Evolutionary conservation across 2,329 filamentous ascomycete species (phyloP).

Genomic region (Penicillium freii): DNA sequence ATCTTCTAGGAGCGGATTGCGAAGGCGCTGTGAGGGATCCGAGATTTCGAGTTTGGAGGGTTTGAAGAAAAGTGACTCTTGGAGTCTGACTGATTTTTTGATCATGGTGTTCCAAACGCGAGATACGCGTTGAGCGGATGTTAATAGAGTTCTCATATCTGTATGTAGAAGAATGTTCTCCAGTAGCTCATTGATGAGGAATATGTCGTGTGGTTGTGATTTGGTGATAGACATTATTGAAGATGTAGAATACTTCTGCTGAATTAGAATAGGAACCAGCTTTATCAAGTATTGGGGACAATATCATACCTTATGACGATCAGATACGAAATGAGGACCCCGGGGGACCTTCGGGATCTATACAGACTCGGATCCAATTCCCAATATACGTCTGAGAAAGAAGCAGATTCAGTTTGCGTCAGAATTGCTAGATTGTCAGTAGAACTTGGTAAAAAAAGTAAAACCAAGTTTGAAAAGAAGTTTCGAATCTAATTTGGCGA

Average conservation of each 20-base stretch:
- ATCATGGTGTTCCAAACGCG: background rate
- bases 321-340: conserved; percentile 9
- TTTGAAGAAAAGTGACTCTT: conserved; percentile 6
- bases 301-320: conserved; percentile 5
- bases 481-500: background rate
- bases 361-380: background rate
- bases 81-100: background rate
- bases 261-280: background rate
- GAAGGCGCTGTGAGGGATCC: background rate
- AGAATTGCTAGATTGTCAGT: background rate
- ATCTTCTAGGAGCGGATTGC: conserved; percentile 9
- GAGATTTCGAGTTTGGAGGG: background rate
- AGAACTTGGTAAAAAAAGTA: background rate
- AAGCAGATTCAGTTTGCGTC: background rate
- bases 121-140: conserved; percentile 9
- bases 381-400: background rate
- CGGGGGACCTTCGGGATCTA: conserved; percentile 2
- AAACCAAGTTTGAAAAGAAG: background rate
- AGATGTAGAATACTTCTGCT: background rate
- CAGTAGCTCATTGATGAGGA: conserved; percentile 8
- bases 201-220: conserved; percentile 1
- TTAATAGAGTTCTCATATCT: conserved; percentile 6
- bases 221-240: conserved; percentile 1
- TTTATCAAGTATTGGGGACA: background rate
- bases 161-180: conserved; percentile 10